Conservation (phyloP, 306 rosid species). For the Amphicarpaea edgeworthii region DNA sequence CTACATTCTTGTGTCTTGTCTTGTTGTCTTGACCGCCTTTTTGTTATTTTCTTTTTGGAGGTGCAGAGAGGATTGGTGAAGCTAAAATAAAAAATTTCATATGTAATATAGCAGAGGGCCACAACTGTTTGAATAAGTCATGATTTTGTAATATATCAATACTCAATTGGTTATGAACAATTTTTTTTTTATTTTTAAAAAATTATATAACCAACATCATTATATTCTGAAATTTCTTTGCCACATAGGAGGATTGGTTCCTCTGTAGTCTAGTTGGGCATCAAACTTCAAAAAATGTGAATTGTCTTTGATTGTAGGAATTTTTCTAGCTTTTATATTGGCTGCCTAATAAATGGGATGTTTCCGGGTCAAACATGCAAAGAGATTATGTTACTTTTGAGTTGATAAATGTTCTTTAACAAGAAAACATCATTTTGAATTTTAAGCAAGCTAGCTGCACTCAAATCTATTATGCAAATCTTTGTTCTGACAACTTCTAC, state of each 20-base stretch:
- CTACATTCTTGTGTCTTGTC: constrained; percentile 27
- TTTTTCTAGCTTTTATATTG: constrained; percentile 23
- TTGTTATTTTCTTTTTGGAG: constrained; percentile 23
- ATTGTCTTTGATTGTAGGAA: constrained; percentile 24
- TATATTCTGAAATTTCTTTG: constrained; percentile 32
- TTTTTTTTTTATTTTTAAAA: neutral
- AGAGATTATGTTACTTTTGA: constrained; percentile 30
- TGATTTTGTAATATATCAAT: constrained; percentile 4
- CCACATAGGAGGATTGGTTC: constrained; percentile 18
- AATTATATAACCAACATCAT: neutral
- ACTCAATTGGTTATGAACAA: neutral
- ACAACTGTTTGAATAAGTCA: neutral
- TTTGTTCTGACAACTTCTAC: constrained; percentile 27
- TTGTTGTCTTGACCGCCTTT: constrained; percentile 8
- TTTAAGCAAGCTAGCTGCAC: neutral
- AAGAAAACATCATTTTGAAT: constrained; percentile 17
- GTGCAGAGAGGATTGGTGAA: constrained; percentile 24
- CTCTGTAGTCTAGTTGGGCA: constrained; percentile 23
- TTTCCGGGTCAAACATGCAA: constrained; percentile 5
- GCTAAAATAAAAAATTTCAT: constrained; percentile 1
- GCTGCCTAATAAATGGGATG: constrained; percentile 15
- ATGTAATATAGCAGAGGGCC: constrained; percentile 2
- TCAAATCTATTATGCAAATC: constrained; percentile 33
- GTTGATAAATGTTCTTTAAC: constrained; percentile 12
- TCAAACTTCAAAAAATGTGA: constrained; percentile 32